phyloP scores from a whole-genome alignment of 257 asterid species.

The Agastache rugosa region DNA sequence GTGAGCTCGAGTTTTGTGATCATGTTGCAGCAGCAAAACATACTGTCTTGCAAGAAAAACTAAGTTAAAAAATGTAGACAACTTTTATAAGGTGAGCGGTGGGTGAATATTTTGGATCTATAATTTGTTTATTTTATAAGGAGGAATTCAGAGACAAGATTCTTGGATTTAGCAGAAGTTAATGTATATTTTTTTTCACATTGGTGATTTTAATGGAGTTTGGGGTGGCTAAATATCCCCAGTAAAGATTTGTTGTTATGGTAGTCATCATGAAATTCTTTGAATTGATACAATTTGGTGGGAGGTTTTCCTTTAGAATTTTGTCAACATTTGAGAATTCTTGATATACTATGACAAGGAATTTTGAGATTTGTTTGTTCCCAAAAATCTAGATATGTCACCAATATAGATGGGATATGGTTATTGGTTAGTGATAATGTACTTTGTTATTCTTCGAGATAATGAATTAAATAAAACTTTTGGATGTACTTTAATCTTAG shows the following conservation, averaged over 20 bases:
- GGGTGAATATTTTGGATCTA: constrained; percentile 52
- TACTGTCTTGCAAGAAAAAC: background rate
- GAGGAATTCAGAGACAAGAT: constrained; percentile 53
- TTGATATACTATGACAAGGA: constrained; percentile 36
- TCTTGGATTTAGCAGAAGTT: constrained; percentile 52
- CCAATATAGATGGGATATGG: constrained; percentile 32
- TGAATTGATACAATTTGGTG: constrained; percentile 32
- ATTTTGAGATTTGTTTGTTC: constrained; percentile 44
- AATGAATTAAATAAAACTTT: constrained; percentile 5
- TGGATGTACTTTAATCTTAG: constrained; percentile 1
- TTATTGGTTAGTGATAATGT: constrained; percentile 15
- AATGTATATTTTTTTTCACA: constrained; percentile 12
- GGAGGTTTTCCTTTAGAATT: background rate
- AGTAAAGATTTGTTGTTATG: constrained; percentile 39
- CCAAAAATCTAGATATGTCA: constrained; percentile 37
- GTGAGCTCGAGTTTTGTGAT: constrained; percentile 35
- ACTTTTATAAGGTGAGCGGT: constrained; percentile 33
- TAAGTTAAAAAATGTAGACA: constrained; percentile 30
- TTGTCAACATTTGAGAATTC: constrained; percentile 24
- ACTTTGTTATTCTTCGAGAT: constrained; percentile 8
- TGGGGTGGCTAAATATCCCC: constrained; percentile 51
- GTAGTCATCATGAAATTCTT: constrained; percentile 38
- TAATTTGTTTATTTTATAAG: constrained; percentile 39
- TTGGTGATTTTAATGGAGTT: constrained; percentile 32
- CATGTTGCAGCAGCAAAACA: constrained; percentile 32